phyloP scores from a whole-genome alignment of 1,139 yeast species.

The Lodderomyces parapsilosis region DNA sequence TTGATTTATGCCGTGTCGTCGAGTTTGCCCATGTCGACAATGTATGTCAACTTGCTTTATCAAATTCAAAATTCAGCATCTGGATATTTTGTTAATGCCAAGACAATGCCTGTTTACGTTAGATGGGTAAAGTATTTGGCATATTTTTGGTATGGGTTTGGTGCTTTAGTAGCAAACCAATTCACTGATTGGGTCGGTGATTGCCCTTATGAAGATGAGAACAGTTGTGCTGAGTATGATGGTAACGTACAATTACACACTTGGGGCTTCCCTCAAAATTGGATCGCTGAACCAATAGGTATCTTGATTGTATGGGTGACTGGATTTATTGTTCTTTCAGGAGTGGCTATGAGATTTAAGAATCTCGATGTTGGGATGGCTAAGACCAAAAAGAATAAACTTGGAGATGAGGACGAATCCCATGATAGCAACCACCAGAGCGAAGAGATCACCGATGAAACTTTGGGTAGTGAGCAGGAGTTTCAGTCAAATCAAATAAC shows the following conservation, averaged over 20 bases:
- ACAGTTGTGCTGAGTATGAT: constrained; percentile 39
- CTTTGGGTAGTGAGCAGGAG: neutral
- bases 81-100: constrained; percentile 77
- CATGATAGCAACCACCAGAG: constrained; percentile 13
- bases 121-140: constrained; percentile 80
- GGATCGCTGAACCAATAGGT: constrained; percentile 69
- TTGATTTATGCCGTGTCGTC: constrained; percentile 58
- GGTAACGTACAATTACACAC: constrained; percentile 54
- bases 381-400: constrained; percentile 34
- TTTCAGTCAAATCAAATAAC: neutral
- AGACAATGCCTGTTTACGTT: constrained; percentile 79
- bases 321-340: constrained; percentile 53
- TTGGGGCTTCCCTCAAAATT: constrained; percentile 62
- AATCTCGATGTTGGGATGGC: constrained; percentile 58
- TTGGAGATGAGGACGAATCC: constrained; percentile 30
- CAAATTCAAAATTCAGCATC: constrained; percentile 77
- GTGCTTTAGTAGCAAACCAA: constrained; percentile 65
- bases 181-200: constrained; percentile 59
- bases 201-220: constrained; percentile 43
- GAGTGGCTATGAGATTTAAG: constrained; percentile 41
- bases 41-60: constrained; percentile 61
- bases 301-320: constrained; percentile 60
- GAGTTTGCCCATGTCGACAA: constrained; percentile 64
- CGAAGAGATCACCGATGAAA: constrained; percentile 2
- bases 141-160: constrained; percentile 77